Conservation (phyloP, 208 protist genomes). For the Leishmania braziliensis region DNA sequence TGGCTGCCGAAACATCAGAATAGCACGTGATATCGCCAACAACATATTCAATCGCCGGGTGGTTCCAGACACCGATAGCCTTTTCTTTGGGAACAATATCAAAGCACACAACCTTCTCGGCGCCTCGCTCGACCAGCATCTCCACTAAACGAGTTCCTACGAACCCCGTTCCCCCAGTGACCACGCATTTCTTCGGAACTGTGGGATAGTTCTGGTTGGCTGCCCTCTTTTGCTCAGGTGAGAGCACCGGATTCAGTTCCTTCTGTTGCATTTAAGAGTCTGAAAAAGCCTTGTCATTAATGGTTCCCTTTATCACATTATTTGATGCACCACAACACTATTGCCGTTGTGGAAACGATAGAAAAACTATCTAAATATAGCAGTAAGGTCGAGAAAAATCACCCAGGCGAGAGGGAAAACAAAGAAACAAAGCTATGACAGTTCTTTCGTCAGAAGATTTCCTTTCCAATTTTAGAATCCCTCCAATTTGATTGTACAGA, state of each 20-base stretch:
- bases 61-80: constrained; percentile 66
- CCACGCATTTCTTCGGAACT: constrained; percentile 89
- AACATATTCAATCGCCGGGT: constrained; percentile 91
- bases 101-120: constrained; percentile 89
- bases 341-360: background rate
- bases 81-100: constrained; percentile 90
- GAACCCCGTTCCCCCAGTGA: constrained; percentile 95
- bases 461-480: background rate
- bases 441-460: background rate
- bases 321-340: background rate
- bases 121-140: constrained; percentile 96
- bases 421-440: constrained; percentile 21
- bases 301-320: background rate
- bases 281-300: background rate
- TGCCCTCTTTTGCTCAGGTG: constrained; percentile 60
- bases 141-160: constrained; percentile 95
- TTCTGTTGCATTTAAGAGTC: constrained; percentile 24
- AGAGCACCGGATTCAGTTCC: constrained; percentile 67
- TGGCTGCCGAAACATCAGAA: constrained; percentile 65
- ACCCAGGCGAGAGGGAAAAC: background rate
- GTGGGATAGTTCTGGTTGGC: constrained; percentile 54
- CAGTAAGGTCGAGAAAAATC: background rate
- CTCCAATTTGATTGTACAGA: background rate
- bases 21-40: constrained; percentile 90
- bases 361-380: background rate